Base-by-base conservation (phyloP, 352 stramenopile genomes). In the Phytopythium vexans region DNA sequence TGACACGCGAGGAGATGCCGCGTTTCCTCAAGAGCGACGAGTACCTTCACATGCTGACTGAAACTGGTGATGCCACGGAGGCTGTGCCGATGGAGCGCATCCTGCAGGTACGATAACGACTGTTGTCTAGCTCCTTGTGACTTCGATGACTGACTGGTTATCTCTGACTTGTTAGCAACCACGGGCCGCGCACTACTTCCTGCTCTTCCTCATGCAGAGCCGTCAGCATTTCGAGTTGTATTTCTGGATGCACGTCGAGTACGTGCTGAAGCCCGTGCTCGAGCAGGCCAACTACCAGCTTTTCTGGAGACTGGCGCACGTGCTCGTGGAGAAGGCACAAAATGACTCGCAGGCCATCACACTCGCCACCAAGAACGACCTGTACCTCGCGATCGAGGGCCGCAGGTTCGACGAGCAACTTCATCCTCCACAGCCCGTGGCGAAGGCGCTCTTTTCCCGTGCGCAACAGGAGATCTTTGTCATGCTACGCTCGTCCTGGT, bases 211-310 rank as follows among this genome's bases (percentile, higher is more conserved):
- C 27, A 92, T 94, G 84, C 82, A 94, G 50, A 92, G 80, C 11
- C 76, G 84, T 7, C 84, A 94, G 60, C 84, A 94, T 56, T 92
- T 94, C 56, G 82, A 92, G 39, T 64, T 94, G 6, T 94, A 92
- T 68, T 91, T 94, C 36, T 94, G 84, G 84, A 70, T 94, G 14
- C 84, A 94, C 58, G 78, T 92, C 35, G 84, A 94, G 60, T 94
- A 92, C 53, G 81, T 92, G 16, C 74, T 94, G 8, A 91, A 89
- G 47, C 82, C 76, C 2, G 52, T 89, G 34, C 43, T 91, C 27
- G 74, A 86, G 7, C 55, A 60, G 8, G 64, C 64, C 3, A 77
- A 78, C 2, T 66, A 67, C 34, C 58, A 68, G 42, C 44, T 86
- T 5, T 94, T 92, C 47, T 94, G 84, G 84, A 72, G 72, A 49